phyloP scores from a whole-genome alignment of 768 basidiomycete species.

The Nidularia sp. region DNA sequence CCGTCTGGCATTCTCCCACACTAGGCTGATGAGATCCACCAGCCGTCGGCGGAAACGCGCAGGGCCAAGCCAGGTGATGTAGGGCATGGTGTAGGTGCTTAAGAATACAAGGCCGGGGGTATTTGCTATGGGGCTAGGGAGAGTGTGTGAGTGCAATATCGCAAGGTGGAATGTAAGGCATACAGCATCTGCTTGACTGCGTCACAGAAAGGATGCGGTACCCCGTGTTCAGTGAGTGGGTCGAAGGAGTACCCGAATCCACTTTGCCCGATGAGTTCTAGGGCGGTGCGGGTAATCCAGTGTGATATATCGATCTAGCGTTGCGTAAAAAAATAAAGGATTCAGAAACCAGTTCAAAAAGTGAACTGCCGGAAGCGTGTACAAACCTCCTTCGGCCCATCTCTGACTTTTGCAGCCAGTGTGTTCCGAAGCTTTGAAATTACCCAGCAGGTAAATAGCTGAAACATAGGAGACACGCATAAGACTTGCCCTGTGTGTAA shows the following conservation, averaged over 20 bases:
- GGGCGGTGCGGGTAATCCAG: conserved; percentile 36
- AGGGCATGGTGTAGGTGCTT: conserved; percentile 14
- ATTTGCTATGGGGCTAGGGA: conserved; percentile 10
- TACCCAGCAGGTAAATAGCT: neutral
- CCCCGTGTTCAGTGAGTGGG: conserved; percentile 22
- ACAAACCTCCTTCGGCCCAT: conserved; percentile 24
- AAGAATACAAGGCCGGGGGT: conserved; percentile 2
- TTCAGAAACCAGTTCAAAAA: neutral
- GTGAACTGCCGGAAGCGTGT: neutral
- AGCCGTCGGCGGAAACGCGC: conserved; percentile 25
- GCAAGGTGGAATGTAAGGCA: conserved; percentile 3
- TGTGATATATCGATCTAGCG: conserved; percentile 23
- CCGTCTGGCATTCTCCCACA: conserved; percentile 17
- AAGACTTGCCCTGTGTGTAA: conserved; percentile 20
- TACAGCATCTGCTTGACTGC: conserved; percentile 25
- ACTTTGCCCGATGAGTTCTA: conserved; percentile 46
- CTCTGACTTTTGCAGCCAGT: conserved; percentile 14
- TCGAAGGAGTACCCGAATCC: conserved; percentile 39
- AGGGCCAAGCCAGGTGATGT: conserved; percentile 19
- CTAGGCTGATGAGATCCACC: conserved; percentile 21
- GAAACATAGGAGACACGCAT: too few relatives aligned
- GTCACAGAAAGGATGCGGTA: conserved; percentile 21
- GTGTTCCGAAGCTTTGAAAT: conserved; percentile 18
- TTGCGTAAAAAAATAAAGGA: neutral
- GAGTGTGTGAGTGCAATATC: neutral